phyloP scores from a whole-genome alignment of 2,329 filamentous ascomycete genomes.

The Neocucurbitaria cava region DNA sequence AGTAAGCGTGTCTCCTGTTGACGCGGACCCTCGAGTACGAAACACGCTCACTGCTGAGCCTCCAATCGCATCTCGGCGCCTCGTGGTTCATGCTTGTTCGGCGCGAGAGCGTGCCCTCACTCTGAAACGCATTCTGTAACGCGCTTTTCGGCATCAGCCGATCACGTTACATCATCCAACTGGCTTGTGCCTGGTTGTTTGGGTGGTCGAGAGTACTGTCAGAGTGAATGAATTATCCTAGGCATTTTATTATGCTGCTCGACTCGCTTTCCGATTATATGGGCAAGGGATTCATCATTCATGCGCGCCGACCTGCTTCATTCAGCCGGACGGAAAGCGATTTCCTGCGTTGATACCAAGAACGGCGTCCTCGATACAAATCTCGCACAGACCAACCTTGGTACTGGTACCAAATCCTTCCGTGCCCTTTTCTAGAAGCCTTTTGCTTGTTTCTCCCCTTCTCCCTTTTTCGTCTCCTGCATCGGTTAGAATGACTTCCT shows the following conservation, averaged over 20 bases:
- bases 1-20: conserved; percentile 18
- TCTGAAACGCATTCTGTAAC: conserved; percentile 28
- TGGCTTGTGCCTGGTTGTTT: neutral
- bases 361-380: neutral
- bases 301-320: neutral
- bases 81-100: neutral
- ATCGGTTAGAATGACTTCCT: conserved; percentile 20
- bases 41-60: conserved; percentile 25
- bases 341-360: neutral
- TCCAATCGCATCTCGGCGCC: conserved; percentile 13
- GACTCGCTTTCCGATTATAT: neutral
- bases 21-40: conserved; percentile 28
- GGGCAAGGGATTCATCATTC: neutral
- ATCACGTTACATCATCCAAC: conserved; percentile 17
- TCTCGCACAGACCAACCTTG: neutral
- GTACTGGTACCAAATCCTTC: conserved; percentile 13
- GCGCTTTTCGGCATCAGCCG: conserved; percentile 15
- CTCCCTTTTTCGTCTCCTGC: conserved; percentile 14
- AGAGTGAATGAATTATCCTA: neutral
- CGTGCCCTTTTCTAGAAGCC: conserved; percentile 30
- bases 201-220: neutral
- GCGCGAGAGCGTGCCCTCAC: neutral
- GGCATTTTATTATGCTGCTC: neutral
- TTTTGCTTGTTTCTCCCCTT: no score
- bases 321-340: neutral